Evolutionary conservation across 495 filamentous ascomycete species (phyloP).

Genomic region (Xylaria grammica): DNA sequence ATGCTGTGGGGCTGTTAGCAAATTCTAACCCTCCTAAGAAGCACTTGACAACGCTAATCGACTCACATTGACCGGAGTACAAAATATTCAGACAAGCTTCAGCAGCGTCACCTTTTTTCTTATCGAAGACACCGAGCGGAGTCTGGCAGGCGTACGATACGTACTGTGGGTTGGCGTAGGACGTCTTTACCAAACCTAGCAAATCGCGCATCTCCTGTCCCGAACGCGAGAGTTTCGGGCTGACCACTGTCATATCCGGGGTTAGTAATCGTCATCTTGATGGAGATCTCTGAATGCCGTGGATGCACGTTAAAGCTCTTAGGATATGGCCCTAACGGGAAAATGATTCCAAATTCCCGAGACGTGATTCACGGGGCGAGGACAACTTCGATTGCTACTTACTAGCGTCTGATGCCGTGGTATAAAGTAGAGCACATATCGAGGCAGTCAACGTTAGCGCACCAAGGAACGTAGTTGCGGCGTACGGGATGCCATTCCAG

Average conservation of each 20-base stretch:
- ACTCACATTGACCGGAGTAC: conserved; percentile 59
- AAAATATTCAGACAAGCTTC: conserved; percentile 67
- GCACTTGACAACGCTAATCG: not conserved
- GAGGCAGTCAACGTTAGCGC: conserved; percentile 62
- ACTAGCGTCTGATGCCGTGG: conserved; percentile 69
- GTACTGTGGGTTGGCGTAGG: conserved; percentile 64
- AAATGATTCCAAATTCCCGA: no score
- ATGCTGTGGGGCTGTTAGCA: conserved; percentile 24
- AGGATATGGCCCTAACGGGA: not conserved
- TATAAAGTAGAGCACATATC: conserved; percentile 70
- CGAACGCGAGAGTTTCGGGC: conserved; percentile 67
- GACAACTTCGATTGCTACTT: not conserved
- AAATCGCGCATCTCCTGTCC: conserved; percentile 48
- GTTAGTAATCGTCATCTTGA: not conserved
- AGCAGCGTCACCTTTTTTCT: conserved; percentile 33
- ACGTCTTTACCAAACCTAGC: conserved; percentile 59
- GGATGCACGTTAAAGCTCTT: not conserved
- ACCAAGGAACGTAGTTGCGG: conserved; percentile 64
- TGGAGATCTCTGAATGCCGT: no score
- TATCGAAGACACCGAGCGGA: conserved; percentile 57
- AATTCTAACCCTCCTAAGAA: not conserved
- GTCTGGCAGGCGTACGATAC: conserved; percentile 60
- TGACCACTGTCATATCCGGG: conserved; percentile 51
- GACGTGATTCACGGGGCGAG: not conserved
- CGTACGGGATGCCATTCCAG: conserved; percentile 64